Percentiles rank a stretch among this genome's conserved stretches.
These are phyloP conservation scores for Halocafeteria seosinensis DNA, from an alignment of 108 stramenopile species.

Conservation along the genomic window DNA sequence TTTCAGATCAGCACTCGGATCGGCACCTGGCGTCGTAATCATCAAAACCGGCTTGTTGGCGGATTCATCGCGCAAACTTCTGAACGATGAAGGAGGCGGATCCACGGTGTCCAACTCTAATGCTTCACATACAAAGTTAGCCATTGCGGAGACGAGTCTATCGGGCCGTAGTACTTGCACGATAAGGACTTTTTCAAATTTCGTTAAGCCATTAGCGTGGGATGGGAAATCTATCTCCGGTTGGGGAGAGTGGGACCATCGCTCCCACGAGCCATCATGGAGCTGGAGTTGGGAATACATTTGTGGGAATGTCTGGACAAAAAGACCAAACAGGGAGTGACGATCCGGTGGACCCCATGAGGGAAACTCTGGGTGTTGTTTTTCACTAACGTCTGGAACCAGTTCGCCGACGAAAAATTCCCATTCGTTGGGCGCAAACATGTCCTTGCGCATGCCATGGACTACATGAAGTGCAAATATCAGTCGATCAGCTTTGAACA, in stretches of 20 bases:
- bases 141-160: conserved; percentile 28
- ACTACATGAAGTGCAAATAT: conserved; percentile 46
- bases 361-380: conserved; percentile 7
- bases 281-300: conserved; percentile 21
- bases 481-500: conserved; percentile 35
- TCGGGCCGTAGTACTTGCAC: conserved; percentile 38
- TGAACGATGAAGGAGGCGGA: conserved; percentile 15
- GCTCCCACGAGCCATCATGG: conserved; percentile 19
- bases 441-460: conserved; percentile 28
- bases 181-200: conserved; percentile 34
- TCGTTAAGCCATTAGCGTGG: conserved; percentile 6
- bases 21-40: conserved; percentile 41
- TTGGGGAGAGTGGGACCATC: conserved; percentile 25
- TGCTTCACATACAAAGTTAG: conserved; percentile 22
- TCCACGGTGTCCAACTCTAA: conserved; percentile 12
- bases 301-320: conserved; percentile 23
- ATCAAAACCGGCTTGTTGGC: conserved; percentile 20
- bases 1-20: conserved; percentile 37
- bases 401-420: conserved; percentile 33
- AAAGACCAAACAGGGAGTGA: conserved; percentile 10
- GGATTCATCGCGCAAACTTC: neutral
- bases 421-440: conserved; percentile 37
- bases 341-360: conserved; percentile 28
- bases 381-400: neutral
- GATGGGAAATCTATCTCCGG: conserved; percentile 36